Evolutionary conservation across 495 filamentous ascomycete genomes (phyloP).

Genomic region (Talaromyces borbonicus): DNA sequence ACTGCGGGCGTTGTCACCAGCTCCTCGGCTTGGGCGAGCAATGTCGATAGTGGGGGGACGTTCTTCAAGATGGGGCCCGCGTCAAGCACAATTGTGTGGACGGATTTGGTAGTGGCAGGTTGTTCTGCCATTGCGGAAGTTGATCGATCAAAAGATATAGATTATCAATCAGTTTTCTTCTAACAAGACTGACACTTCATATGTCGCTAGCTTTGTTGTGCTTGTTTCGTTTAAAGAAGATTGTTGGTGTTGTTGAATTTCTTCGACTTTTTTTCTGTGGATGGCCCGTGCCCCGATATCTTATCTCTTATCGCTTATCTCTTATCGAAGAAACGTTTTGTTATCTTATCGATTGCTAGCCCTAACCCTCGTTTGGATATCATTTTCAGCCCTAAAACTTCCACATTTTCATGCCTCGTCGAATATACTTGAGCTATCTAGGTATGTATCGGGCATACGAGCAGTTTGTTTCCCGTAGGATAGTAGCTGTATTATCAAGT

Average conservation of each 20-base stretch:
- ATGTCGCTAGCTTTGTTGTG: too few relatives aligned
- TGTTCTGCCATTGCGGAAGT: conserved; percentile 28
- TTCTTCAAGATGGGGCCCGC: conserved; percentile 87
- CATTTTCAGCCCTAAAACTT: not conserved
- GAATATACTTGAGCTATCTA: too few relatives aligned
- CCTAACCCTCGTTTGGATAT: not conserved
- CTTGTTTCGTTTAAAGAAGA: too few relatives aligned
- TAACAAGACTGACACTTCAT: too few relatives aligned
- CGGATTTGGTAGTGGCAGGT: conserved; percentile 43
- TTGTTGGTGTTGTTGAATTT: conserved; percentile 1
- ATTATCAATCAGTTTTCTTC: too few relatives aligned
- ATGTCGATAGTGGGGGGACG: conserved; percentile 65
- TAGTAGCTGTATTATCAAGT: too few relatives aligned
- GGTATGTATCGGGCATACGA: too few relatives aligned
- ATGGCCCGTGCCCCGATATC: conserved; percentile 23
- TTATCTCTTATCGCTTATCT: not conserved
- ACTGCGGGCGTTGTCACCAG: conserved; percentile 82
- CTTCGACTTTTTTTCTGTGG: conserved; percentile 19
- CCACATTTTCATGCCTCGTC: too few relatives aligned
- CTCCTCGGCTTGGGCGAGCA: conserved; percentile 64
- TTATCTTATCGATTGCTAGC: not conserved
- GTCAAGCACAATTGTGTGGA: conserved; percentile 82
- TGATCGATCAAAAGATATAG: not conserved
- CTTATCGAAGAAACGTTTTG: conserved; percentile 2
- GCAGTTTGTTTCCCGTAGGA: too few relatives aligned